Conservation (phyloP, 768 basidiomycete genomes). For the Mrakia blollopis region DNA sequence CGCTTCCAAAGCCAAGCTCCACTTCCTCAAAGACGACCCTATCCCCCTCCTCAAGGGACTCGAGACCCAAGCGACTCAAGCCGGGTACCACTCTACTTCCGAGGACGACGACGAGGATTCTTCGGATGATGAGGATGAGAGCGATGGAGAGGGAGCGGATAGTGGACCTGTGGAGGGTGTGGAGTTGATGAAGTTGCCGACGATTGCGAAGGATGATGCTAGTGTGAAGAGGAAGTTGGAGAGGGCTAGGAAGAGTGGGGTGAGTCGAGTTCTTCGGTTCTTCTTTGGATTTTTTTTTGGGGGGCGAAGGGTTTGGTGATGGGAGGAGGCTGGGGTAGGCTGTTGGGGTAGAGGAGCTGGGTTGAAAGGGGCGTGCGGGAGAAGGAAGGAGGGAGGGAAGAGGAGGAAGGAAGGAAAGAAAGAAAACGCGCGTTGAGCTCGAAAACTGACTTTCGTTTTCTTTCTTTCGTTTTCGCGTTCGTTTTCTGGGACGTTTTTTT, state of each 20-base stretch:
- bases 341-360: too few relatives aligned
- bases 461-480: background rate
- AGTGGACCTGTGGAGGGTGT: slow-evolving; percentile 43
- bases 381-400: background rate
- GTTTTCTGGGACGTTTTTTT: too few relatives aligned
- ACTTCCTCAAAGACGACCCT: slow-evolving; percentile 22
- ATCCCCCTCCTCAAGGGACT: slow-evolving; percentile 20
- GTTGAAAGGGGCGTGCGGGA: background rate
- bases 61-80: slow-evolving; percentile 9
- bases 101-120: slow-evolving; percentile 31
- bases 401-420: background rate
- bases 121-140: slow-evolving; percentile 30
- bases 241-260: slow-evolving; percentile 59
- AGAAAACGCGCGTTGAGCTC: background rate
- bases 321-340: background rate
- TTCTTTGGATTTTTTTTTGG: background rate
- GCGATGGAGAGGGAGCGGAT: slow-evolving; percentile 9
- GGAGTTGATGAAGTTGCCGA: slow-evolving; percentile 71
- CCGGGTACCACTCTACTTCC: slow-evolving; percentile 31
- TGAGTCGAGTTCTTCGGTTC: slow-evolving; percentile 45
- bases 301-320: background rate
- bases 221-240: slow-evolving; percentile 60
- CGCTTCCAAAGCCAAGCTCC: slow-evolving; percentile 15
- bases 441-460: background rate
- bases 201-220: slow-evolving; percentile 80